Conservation (phyloP, 2,329 filamentous ascomycete species). For the Sporothrix mexicana region DNA sequence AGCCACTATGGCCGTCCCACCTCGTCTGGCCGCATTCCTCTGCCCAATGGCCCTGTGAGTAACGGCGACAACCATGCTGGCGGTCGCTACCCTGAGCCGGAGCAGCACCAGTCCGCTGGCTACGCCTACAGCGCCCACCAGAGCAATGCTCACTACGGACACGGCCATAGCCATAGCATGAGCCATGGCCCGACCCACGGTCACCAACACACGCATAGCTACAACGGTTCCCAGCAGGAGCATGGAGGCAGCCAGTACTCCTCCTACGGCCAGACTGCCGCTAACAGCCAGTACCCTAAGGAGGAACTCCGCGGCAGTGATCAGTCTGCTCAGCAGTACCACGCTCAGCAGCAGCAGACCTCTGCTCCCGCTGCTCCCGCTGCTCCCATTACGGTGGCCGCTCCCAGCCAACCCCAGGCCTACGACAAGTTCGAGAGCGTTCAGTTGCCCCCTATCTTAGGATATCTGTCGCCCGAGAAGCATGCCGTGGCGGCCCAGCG, state of each 20-base stretch:
- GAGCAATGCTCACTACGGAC: background rate
- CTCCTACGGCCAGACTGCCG: background rate
- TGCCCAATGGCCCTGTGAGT: background rate
- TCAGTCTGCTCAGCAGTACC: background rate
- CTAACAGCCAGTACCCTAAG: background rate
- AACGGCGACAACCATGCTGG: background rate
- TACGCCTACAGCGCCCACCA: background rate
- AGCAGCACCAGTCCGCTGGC: background rate
- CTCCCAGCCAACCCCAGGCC: background rate
- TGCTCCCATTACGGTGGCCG: too few relatives aligned
- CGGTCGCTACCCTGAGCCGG: background rate
- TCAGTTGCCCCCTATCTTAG: conserved; percentile 32
- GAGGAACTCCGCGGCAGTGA: background rate
- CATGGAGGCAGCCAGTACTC: background rate
- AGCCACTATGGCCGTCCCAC: conserved; percentile 23
- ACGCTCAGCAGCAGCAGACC: background rate
- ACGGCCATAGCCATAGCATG: background rate
- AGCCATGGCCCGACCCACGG: background rate
- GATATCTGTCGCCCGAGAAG: too few relatives aligned
- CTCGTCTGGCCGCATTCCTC: conserved; percentile 13
- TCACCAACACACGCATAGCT: conserved; percentile 7
- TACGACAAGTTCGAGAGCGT: conserved; percentile 32
- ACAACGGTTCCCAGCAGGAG: background rate
- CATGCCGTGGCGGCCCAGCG: background rate
- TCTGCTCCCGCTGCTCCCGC: background rate